These are phyloP conservation scores for Yamadazyma dushanensis DNA, from an alignment of 1,139 yeast genomes.

Conservation along the genomic window DNA sequence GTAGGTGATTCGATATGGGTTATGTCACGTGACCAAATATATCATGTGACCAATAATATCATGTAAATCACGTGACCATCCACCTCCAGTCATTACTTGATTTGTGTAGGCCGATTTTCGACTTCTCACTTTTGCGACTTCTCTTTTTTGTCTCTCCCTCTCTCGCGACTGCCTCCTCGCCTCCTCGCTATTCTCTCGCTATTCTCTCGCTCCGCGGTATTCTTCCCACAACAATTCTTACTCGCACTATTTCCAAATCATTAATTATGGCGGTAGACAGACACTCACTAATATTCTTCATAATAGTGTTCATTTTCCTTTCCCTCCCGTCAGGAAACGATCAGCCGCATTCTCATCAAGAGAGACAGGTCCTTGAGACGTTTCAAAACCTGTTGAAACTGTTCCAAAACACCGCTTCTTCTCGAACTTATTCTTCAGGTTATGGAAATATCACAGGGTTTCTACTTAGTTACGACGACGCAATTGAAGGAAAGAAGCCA, in stretches of 20 bases:
- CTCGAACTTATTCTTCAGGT: slow-evolving; percentile 50
- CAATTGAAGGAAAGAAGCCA: slow-evolving; percentile 37
- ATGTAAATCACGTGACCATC: too few species aligned
- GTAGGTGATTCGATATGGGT: too few species aligned
- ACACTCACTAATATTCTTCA: slow-evolving; percentile 37
- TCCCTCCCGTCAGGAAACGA: slow-evolving; percentile 32
- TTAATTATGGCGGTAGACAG: slow-evolving; percentile 34
- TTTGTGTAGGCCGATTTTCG: too few species aligned
- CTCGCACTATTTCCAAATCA: background rate
- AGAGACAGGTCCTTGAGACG: slow-evolving; percentile 25
- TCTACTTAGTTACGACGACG: slow-evolving; percentile 60
- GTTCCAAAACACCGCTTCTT: slow-evolving; percentile 32
- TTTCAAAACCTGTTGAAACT: slow-evolving; percentile 34
- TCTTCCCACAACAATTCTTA: background rate
- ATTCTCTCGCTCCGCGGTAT: too few species aligned
- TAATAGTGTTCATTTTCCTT: slow-evolving; percentile 38
- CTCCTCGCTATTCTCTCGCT: too few species aligned
- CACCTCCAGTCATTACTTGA: too few species aligned
- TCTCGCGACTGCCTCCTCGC: too few species aligned
- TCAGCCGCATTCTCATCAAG: slow-evolving; percentile 30
- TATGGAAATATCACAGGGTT: slow-evolving; percentile 79
- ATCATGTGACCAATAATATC: too few species aligned
- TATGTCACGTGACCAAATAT: too few species aligned
- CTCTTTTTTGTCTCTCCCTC: too few species aligned
- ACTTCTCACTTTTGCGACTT: too few species aligned